Evolutionary conservation across 2,329 filamentous ascomycete species (phyloP).

Genomic region (Apiospora kogelbergensis): DNA sequence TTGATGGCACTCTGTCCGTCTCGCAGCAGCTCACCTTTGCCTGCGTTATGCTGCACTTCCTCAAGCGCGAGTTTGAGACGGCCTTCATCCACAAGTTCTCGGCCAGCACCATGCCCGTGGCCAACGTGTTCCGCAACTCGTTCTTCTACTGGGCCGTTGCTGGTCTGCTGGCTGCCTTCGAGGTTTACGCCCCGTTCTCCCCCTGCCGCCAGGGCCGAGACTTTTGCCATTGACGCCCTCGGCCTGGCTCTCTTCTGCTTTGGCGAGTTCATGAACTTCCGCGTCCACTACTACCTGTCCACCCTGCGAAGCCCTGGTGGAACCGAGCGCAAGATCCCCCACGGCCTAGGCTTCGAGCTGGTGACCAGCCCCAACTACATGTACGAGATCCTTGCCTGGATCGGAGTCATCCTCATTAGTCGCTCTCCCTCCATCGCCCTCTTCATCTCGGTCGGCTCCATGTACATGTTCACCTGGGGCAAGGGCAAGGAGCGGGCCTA

Average conservation of each 20-base stretch:
- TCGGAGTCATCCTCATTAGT: slow-evolving; percentile 76
- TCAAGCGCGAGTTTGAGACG: slow-evolving; percentile 95
- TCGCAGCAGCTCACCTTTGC: slow-evolving; percentile 72
- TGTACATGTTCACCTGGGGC: slow-evolving; percentile 86
- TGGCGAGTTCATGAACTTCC: slow-evolving; percentile 78
- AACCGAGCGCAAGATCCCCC: slow-evolving; percentile 84
- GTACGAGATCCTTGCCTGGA: slow-evolving; percentile 87
- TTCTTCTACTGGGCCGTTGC: slow-evolving; percentile 89
- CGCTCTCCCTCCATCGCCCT: slow-evolving; percentile 76
- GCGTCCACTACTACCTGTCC: slow-evolving; percentile 77
- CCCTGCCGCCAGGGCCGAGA: slow-evolving; percentile 56
- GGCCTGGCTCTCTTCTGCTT: slow-evolving; percentile 73
- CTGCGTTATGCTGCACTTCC: slow-evolving; percentile 79
- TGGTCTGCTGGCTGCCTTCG: slow-evolving; percentile 79
- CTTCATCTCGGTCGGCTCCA: slow-evolving; percentile 71
- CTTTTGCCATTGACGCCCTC: slow-evolving; percentile 57
- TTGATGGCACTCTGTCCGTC: slow-evolving; percentile 53
- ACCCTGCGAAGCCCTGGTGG: slow-evolving; percentile 75
- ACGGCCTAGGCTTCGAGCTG: slow-evolving; percentile 77
- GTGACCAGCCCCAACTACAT: slow-evolving; percentile 98
- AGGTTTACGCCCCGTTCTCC: slow-evolving; percentile 77
- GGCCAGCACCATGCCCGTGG: slow-evolving; percentile 85
- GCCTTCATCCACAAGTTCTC: slow-evolving; percentile 95
- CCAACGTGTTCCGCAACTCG: slow-evolving; percentile 93
- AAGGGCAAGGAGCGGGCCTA: slow-evolving; percentile 90